Conservation (phyloP, 257 asterid genomes). For the Nicotiana sylvestris region DNA sequence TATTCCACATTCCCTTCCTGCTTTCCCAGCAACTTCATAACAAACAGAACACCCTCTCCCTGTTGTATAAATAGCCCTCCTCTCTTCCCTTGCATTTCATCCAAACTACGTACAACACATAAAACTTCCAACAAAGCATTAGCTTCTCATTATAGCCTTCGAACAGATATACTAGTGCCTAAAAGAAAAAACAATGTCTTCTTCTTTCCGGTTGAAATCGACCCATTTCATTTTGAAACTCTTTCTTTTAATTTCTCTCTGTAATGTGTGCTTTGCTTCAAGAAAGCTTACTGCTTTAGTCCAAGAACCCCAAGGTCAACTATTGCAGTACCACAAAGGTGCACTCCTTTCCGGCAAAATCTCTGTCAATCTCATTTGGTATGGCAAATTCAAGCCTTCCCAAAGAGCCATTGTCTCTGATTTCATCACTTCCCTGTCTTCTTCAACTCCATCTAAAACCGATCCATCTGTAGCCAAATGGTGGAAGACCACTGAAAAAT, state of each 20-base stretch:
- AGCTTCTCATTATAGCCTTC: too few relatives aligned
- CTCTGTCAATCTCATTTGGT: slow-evolving; percentile 59
- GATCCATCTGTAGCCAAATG: slow-evolving; percentile 59
- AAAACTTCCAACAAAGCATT: not conserved
- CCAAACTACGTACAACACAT: not conserved
- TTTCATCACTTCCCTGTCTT: slow-evolving; percentile 52
- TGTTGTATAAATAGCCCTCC: not conserved
- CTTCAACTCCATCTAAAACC: slow-evolving; percentile 13
- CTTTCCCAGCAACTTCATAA: not conserved
- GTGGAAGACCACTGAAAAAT: slow-evolving; percentile 65
- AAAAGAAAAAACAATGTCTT: not conserved
- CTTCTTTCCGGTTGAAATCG: not conserved
- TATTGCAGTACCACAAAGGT: slow-evolving; percentile 59
- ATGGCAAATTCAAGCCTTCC: slow-evolving; percentile 62
- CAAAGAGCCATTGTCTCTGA: slow-evolving; percentile 62
- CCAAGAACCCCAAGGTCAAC: slow-evolving; percentile 26
- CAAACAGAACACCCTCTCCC: not conserved
- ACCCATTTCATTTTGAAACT: not conserved
- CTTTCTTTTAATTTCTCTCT: not conserved
- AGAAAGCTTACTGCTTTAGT: slow-evolving; percentile 8
- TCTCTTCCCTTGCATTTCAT: not conserved
- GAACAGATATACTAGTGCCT: too few relatives aligned
- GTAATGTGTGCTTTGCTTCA: not conserved
- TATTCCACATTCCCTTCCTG: not conserved
- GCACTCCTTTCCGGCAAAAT: slow-evolving; percentile 55